A percentile compares a stretch with the other conserved stretches of the same genome.
These are phyloP conservation scores for Aspergillus melleus DNA, from an alignment of 2,329 filamentous ascomycete genomes.

Conservation along the genomic window DNA sequence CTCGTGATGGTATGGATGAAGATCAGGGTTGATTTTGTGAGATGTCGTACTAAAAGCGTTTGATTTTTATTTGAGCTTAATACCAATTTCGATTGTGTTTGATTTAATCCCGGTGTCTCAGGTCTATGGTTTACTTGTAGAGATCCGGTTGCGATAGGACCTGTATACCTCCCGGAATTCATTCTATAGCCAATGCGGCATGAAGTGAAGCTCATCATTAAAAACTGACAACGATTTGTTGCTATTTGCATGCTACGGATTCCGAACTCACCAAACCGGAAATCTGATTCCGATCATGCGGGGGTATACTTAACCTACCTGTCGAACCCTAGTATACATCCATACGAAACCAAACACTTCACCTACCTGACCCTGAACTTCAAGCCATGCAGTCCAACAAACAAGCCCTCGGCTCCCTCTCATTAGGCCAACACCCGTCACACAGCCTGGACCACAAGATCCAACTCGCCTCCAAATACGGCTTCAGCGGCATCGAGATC, in stretches of 20 bases:
- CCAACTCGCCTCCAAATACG: slow-evolving; percentile 24
- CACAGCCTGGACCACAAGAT: slow-evolving; percentile 34
- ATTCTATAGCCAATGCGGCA: neutral
- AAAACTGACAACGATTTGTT: neutral
- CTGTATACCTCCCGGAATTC: neutral
- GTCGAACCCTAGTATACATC: neutral
- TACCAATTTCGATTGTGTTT: neutral
- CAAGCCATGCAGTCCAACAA: slow-evolving; percentile 23
- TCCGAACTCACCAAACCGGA: neutral
- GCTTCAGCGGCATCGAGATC: slow-evolving; percentile 33
- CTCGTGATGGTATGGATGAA: slow-evolving; percentile 68
- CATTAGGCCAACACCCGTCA: slow-evolving; percentile 30
- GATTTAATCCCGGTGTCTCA: neutral
- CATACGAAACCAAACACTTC: neutral
- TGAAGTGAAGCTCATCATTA: neutral
- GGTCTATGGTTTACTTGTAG: neutral
- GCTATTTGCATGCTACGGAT: neutral
- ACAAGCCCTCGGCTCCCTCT: slow-evolving; percentile 31
- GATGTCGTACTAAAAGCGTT: neutral
- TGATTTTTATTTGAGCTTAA: neutral
- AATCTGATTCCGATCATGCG: slow-evolving; percentile 2
- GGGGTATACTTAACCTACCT: neutral
- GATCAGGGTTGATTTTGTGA: slow-evolving; percentile 61
- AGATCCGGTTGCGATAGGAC: neutral
- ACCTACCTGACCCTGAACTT: neutral